phyloP scores from a whole-genome alignment of 805 yeast genomes.

The Cyberlindnera maclurae region DNA sequence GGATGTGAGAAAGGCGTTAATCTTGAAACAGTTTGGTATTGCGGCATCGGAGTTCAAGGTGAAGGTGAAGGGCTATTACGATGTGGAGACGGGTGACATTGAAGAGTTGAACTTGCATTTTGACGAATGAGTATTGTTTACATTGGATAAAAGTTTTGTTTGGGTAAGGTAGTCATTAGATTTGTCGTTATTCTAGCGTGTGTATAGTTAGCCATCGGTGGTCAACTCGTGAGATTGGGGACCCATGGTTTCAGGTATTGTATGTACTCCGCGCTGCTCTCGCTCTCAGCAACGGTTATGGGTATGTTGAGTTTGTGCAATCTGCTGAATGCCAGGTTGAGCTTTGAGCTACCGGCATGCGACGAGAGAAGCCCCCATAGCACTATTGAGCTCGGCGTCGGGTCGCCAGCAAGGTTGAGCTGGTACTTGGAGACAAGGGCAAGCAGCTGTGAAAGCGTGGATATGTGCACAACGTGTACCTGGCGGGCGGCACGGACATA shows the following conservation, averaged over 20 bases:
- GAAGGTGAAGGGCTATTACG: slow-evolving; percentile 68
- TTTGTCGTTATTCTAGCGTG: no score
- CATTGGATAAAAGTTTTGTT: no score
- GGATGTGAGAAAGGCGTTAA: slow-evolving; percentile 85
- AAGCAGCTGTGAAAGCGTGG: slow-evolving; percentile 1
- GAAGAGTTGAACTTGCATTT: slow-evolving; percentile 29
- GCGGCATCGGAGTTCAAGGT: slow-evolving; percentile 91
- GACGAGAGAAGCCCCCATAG: slow-evolving; percentile 7
- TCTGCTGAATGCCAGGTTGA: slow-evolving; percentile 5
- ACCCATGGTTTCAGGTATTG: background rate
- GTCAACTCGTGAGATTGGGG: no score
- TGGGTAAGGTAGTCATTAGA: no score
- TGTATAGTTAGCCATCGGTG: no score
- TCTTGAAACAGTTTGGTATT: slow-evolving; percentile 91
- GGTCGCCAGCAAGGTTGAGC: background rate
- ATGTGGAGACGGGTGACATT: slow-evolving; percentile 42
- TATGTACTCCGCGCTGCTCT: background rate
- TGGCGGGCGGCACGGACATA: slow-evolving; percentile 4
- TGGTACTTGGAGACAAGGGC: slow-evolving; percentile 3
- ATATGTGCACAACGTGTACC: slow-evolving; percentile 5
- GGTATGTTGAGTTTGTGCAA: background rate
- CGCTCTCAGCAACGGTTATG: background rate
- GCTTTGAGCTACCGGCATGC: background rate
- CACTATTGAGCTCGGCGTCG: background rate
- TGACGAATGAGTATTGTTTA: slow-evolving; percentile 17